Conservation (phyloP, 441 rosid species). For the Syzygium syzygioides region DNA sequence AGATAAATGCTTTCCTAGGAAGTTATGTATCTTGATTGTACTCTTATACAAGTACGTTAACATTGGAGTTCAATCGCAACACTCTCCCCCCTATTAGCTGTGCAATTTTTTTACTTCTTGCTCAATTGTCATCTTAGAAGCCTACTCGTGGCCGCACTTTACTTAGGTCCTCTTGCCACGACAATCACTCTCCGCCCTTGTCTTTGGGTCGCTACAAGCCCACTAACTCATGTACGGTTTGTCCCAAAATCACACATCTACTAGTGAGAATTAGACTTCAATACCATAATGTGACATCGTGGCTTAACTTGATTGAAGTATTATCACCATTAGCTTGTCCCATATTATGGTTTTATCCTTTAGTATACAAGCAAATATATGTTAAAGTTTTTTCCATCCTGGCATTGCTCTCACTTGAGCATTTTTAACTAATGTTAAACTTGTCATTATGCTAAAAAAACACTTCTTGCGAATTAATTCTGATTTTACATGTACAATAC, state of each 20-base stretch:
- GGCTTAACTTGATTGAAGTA: neutral
- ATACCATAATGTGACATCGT: neutral
- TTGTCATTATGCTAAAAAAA: neutral
- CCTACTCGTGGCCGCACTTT: neutral
- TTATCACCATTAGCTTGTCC: neutral
- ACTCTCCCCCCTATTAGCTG: neutral
- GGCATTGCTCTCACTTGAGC: neutral
- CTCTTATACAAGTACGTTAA: neutral
- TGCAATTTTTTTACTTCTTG: neutral
- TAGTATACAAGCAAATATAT: neutral
- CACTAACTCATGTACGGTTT: neutral
- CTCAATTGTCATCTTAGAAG: neutral
- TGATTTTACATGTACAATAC: neutral
- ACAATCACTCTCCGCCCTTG: neutral
- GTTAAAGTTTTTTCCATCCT: neutral
- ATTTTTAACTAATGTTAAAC: neutral
- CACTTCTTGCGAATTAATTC: neutral
- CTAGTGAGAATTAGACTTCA: neutral
- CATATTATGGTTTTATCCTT: neutral
- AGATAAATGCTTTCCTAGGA: neutral
- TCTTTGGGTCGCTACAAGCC: neutral
- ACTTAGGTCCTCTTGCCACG: neutral
- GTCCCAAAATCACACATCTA: neutral
- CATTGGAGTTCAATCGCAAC: neutral
- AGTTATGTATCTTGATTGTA: neutral